Base-by-base conservation (phyloP, 73 alveolate genomes). In the Tetrahymena malaccensis region DNA sequence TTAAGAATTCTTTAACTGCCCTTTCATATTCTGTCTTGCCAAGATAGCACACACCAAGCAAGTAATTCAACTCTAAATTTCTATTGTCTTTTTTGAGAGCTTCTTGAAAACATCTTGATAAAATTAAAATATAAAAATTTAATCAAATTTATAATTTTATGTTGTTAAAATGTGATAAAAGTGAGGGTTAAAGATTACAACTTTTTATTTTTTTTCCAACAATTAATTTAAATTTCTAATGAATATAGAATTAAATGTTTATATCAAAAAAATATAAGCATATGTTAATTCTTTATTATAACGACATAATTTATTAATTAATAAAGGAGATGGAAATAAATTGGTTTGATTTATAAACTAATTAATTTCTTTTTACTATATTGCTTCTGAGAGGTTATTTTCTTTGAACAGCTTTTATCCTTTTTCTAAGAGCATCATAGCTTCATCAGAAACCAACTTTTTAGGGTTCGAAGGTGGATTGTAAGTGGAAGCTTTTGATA, bases 1-100 rank as follows among this genome's bases (percentile, higher is more conserved):
- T 94, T 50, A 94, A 31, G 93, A 96, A 94, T 94, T 95, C 97
- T 43, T 55, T 40, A 19, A 96, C 94, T 7, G 97, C 97, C 85
- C 93, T 94, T 25, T 84, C 37, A 93, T 94, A 85, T 50, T 93
- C 43, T 84, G 85, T 55, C 6, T 25, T 40, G 27, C 96, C 95
- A 27, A 96, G 84, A 34, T 85, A 96, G 10, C 97, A 95, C 22
- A 85, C 85, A 19, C 96, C 97, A 31, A 94, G 43, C 55, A 85
- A 85, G 85, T 93, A 96, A 56, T 94, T 93, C 3, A 94, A 95
- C 25, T 94, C 97, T 12, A 94, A 93, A n/a, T 85, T 43, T 43
- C 70, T 94, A 12, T 85, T 94, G 43, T 96, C 98, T 33, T 83
- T 35, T 44, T 96, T 96, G 35, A 96, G 34, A 34, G 95, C 93